Base-by-base conservation (phyloP, 495 filamentous ascomycete species). In the Friedmanniomyces endolithicus region DNA sequence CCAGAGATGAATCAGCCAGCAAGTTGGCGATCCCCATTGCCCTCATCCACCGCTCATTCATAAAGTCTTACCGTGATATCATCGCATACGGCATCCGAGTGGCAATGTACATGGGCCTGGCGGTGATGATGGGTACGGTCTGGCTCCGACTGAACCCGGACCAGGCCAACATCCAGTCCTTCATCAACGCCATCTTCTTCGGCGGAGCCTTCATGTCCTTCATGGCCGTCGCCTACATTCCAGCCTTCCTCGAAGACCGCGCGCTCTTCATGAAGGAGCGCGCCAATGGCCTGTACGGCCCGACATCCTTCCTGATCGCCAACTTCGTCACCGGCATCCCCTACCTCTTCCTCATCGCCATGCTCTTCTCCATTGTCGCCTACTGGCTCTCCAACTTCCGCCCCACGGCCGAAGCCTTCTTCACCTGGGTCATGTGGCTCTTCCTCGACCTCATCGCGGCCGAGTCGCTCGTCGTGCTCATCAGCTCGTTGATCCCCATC, bases 131-230 rank as follows among this genome's bases (percentile, higher is more conserved):
- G 82, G 87, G 87, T 2, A 90, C 87, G 1, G 85, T 90, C 22
- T 92, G 84, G 83, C 71, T 90, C 20, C 78, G 86, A 7, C 71
- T 92, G 0, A 66, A 73, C 12, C 71, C 79, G 0, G 63, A 73
- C 2, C 85, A 92, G 61, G 70, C 72, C 8, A 77, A 79, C 52
- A 90, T 92, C 59, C 80, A 86, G 54, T 80, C 87, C 3, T 83
- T 86, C 63, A 85, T 79, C 64, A 92, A 90, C 59, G 83, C 83
- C 35, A 87, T 92, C 56, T 83, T 86, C 78, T 89, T 86, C 65
- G 85, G 87, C 16, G 80, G 76, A 0, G 87, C 86, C 0, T 92
- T 92, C 72, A 88, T 92, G 85, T 86, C 81, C 34, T 92, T 92
- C 75, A 92, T 92, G 87, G 87, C 87, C 0, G 83, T 67, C 0